phyloP scores from a whole-genome alignment of 345 rosid genomes.

The Hypericum perforatum region DNA sequence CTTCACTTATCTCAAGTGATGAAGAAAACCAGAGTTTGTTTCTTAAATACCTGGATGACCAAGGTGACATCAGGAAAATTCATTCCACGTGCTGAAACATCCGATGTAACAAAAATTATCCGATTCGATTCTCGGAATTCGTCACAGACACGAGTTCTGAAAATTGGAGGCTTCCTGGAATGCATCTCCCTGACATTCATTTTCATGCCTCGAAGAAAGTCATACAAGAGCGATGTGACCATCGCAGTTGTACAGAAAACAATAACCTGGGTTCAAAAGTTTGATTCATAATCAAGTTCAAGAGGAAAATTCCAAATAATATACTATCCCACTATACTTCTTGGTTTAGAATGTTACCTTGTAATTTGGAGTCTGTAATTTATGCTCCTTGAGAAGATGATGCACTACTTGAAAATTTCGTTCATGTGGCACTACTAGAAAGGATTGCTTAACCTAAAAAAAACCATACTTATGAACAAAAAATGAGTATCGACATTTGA shows the following conservation, averaged over 20 bases:
- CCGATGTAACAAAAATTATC: constrained; percentile 77
- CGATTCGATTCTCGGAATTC: constrained; percentile 77
- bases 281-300: too few species aligned
- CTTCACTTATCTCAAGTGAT: too few species aligned
- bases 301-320: too few species aligned
- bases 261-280: constrained; percentile 37
- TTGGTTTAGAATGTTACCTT: constrained; percentile 37
- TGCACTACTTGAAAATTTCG: constrained; percentile 64
- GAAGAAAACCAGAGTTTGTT: neutral
- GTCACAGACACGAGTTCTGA: constrained; percentile 60
- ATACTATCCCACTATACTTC: neutral
- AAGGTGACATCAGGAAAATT: constrained; percentile 91
- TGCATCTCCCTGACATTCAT: constrained; percentile 84
- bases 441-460: constrained; percentile 70
- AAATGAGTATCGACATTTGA: too few species aligned
- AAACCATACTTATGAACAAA: neutral
- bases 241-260: constrained; percentile 89
- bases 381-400: constrained; percentile 62
- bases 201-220: constrained; percentile 70
- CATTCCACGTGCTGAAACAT: constrained; percentile 92
- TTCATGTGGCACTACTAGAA: constrained; percentile 59
- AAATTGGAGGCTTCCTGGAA: constrained; percentile 37
- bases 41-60: constrained; percentile 73
- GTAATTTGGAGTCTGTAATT: constrained; percentile 44
- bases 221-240: constrained; percentile 70